Percentiles rank a stretch among this genome's conserved stretches.
phyloP scores from a whole-genome alignment of 441 rosid species.

The Adansonia madagascariensis region DNA sequence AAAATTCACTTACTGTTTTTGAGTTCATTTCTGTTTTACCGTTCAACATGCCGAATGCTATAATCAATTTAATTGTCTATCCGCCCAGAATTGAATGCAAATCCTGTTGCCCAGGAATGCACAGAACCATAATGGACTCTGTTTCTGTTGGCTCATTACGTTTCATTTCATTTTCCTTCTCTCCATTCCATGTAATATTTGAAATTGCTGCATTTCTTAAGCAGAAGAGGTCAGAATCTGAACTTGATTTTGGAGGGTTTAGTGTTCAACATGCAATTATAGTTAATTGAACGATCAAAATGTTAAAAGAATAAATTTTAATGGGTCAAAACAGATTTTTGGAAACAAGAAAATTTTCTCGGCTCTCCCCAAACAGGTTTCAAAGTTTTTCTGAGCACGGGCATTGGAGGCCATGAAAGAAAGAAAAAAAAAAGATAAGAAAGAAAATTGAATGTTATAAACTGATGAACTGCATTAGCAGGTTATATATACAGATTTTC shows the following conservation, averaged over 20 bases:
- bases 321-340: not conserved
- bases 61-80: slow-evolving; percentile 27
- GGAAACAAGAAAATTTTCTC: not conserved
- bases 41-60: not conserved
- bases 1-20: slow-evolving; percentile 10
- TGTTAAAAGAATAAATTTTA: not conserved
- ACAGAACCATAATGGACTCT: slow-evolving; percentile 12
- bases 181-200: slow-evolving; percentile 2
- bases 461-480: not conserved
- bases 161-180: not conserved
- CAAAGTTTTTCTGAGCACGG: not conserved
- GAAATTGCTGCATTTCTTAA: not conserved
- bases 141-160: slow-evolving; percentile 6
- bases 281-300: too few species aligned
- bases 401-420: not conserved
- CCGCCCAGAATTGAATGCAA: not conserved
- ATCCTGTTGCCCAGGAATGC: slow-evolving; percentile 13
- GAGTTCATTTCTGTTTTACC: not conserved
- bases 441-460: not conserved
- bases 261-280: not conserved
- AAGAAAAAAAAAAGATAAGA: not conserved
- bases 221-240: not conserved
- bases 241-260: not conserved
- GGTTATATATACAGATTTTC: not conserved
- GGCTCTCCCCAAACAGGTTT: not conserved